Conservation (phyloP, 257 asterid genomes). For the Orobanche coerulescens region DNA sequence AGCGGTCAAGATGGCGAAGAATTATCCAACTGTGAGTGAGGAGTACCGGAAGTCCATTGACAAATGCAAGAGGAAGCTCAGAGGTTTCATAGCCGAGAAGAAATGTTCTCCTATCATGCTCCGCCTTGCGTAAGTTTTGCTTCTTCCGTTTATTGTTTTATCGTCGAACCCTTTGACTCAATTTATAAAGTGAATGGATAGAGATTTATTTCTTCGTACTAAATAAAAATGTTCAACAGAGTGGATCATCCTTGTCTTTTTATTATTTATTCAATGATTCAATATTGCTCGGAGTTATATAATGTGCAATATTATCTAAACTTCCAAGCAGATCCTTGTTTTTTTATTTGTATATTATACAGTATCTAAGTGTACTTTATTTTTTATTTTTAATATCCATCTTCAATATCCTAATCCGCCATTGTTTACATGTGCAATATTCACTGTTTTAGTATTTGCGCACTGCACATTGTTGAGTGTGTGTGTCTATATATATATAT, state of each 20-base stretch:
- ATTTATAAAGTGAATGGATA: background rate
- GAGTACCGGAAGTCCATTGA: slow-evolving; percentile 74
- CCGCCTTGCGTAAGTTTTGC: slow-evolving; percentile 57
- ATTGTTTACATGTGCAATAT: background rate
- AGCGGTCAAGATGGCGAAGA: slow-evolving; percentile 52
- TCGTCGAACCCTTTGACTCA: background rate
- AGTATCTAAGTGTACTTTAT: background rate
- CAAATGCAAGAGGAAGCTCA: slow-evolving; percentile 70
- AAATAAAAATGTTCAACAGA: no score
- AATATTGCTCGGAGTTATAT: no score
- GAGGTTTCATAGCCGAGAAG: slow-evolving; percentile 86
- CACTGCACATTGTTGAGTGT: background rate
- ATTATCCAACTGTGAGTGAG: slow-evolving; percentile 65
- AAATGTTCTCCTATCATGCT: slow-evolving; percentile 90
- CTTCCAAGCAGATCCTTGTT: no score
- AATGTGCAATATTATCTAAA: no score
- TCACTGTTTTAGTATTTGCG: background rate
- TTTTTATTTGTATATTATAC: background rate
- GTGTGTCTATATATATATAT: background rate
- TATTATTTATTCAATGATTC: no score
- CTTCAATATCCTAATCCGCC: background rate
- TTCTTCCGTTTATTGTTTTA: background rate
- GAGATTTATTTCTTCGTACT: background rate
- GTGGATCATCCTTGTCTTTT: no score
- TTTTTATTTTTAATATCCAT: background rate